Base-by-base conservation (phyloP, 2,329 filamentous ascomycete genomes). In the Pseudogymnoascus pannorum region DNA sequence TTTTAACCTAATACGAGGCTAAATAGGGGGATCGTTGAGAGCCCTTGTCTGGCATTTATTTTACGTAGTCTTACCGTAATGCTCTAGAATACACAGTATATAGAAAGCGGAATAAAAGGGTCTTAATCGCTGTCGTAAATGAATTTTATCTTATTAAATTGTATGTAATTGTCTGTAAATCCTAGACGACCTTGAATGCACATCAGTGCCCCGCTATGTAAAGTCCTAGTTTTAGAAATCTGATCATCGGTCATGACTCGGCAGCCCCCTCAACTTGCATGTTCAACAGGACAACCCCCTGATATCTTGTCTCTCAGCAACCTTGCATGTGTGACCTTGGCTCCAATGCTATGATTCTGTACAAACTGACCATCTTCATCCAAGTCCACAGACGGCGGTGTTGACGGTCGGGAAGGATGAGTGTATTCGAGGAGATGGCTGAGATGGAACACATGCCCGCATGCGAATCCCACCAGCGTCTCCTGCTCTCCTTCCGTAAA, bases 271-370 rank as follows among this genome's bases (percentile, higher is more conserved):
- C 57, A 42, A 24, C 48, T 4, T 3, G 57, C 57, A 58, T 58
- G 59, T 14, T 85, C 88, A 16, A 87, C 76, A 0, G 85, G 83
- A 74, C 87, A 90, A 0, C 87, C 87, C 7, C 79, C 81, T 51
- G 79, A 76, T 35, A 93, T 80, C 64, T 84, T 84, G 68, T 92
- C 88, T 66, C 86, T 81, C 63, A 96, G 75, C 60, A 96, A 72
- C 65, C 91, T 83, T 38, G 92, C 92, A 71, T 91, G 90, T 65
- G 89, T 94, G 26, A 96, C 91, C 75, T 97, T 97, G 29, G 87
- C 85, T 0, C 91, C 89, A 5, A 97, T 86, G 60, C 88, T 90
- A 61, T 87, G 80, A 6, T 82, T 80, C 24, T 74, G 73, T 14
- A 76, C 72, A 65, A 68, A 69, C 9, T 75, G 71, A 14, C 74